Evolutionary conservation across 768 basidiomycete species (phyloP), one percentile per base, ranked within the genome.

Genomic region (Epithele typhae): DNA sequence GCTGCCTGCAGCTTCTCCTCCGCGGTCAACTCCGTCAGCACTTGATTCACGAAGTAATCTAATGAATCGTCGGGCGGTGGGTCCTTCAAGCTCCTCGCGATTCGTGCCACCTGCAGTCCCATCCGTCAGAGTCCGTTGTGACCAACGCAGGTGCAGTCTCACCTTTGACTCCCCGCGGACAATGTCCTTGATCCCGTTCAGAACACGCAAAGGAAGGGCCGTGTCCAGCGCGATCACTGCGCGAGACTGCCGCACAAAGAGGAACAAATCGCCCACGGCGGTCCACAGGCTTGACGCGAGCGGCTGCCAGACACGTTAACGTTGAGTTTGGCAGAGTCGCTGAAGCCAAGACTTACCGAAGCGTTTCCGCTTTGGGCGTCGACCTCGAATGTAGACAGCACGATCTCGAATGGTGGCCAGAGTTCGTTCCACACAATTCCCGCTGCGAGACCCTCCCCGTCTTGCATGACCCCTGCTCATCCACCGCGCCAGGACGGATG

Each of bases 371-470:
- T 64, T 41, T 69, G 69, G 14, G 65, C 64, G 46, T 80, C 79
- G 3, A 54, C 59, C 53, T 81, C 78, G 32, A 84, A 68, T 1
- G 71, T 67, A 33, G 65, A 57, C 12, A 82, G 57, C 27, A 85
- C 67, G 11, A 63, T 63, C 53, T 82, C 82, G 45, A 85, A 86
- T 1, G 81, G 74, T 2, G 84, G 77, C 86, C 85, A 90, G 7
- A 90, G 60, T 55, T 86, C 82, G 56, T 85, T 87, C 87, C 87
- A 90, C 9, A 87, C 71, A 34, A 62, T 65, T 33, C 68, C 62
- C 18, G 73, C 59, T 15, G 65, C 48, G 10, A 43, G 22, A 23
- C 52, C 47, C 32, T 60, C 64, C 11, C 36, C 43, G 11, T 55
- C 22, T 46, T 45, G 25, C 41, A 25, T 14, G 36, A 40, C 3